Evolutionary conservation across 2,329 filamentous ascomycete species (phyloP).

Genomic region (Colletotrichum destructivum): DNA sequence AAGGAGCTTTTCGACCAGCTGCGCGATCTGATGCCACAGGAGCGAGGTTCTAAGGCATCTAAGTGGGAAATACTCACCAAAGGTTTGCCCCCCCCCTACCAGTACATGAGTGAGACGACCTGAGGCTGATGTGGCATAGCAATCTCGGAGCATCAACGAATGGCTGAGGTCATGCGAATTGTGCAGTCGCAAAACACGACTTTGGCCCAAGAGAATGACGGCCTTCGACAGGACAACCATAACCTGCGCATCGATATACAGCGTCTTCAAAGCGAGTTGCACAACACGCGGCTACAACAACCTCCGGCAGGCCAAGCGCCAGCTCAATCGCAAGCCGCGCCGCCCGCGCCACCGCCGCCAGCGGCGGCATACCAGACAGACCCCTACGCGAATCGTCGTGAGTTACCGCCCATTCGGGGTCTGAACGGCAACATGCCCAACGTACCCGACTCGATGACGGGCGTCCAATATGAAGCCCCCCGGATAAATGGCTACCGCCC

Average conservation of each 20-base stretch:
- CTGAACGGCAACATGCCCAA: conserved; percentile 61
- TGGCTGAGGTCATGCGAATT: conserved; percentile 63
- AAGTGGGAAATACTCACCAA: conserved; percentile 93
- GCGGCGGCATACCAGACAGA: conserved; percentile 48
- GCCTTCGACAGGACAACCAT: conserved; percentile 65
- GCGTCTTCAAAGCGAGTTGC: conserved; percentile 59
- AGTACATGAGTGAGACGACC: neutral
- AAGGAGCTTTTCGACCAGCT: conserved; percentile 89
- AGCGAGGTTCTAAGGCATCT: conserved; percentile 86
- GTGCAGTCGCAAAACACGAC: conserved; percentile 62
- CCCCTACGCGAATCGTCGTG: conserved; percentile 57
- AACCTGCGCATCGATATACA: conserved; percentile 63
- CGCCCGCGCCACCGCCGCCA: conserved; percentile 45
- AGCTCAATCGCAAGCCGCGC: conserved; percentile 28
- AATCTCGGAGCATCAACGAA: conserved; percentile 73
- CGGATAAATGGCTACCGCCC: conserved; percentile 63
- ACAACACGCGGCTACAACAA: conserved; percentile 46
- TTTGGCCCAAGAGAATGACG: conserved; percentile 61
- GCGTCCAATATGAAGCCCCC: conserved; percentile 73
- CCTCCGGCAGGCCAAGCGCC: conserved; percentile 45
- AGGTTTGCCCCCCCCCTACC: conserved; percentile 67
- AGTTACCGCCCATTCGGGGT: conserved; percentile 71
- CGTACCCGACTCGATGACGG: conserved; percentile 74
- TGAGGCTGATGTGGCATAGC: conserved; percentile 56
- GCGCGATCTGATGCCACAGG: conserved; percentile 83